Base-by-base conservation (phyloP, 352 stramenopile genomes). In the Globisporangium nodosum region DNA sequence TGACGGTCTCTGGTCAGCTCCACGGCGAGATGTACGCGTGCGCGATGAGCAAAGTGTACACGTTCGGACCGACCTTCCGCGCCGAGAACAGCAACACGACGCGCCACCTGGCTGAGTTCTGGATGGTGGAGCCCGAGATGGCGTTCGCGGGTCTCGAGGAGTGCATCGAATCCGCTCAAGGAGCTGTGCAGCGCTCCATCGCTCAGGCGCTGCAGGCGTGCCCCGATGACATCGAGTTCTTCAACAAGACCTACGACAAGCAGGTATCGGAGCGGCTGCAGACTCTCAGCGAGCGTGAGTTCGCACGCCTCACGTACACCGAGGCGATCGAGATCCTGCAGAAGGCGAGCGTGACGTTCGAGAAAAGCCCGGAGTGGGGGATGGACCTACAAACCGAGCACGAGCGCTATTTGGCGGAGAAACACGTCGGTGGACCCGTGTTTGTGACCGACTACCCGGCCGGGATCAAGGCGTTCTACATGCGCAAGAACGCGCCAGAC, bases 391-490 rank as follows among this genome's bases (percentile, higher is more conserved):
- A 98, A 45, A 99, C 96, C 9, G 96, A 99, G 69, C 96, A 99
- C 59, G 97, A 99, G 66, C 82, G 96, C 7, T 99, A 91, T 74
- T 71, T 99, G 27, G 90, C 94, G 5, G 96, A 99, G 69, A 79
- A 80, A 49, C 77, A 87, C 39, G 74, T 89, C 50, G 64, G 57
- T 27, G 81, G 76, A 0, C 78, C 81, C 2, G 93, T 98, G 8
- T 99, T 99, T 69, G 95, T 99, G 60, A 99, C 98, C 50, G 94
- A 99, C 65, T 99, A 99, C 71, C 96, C 97, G 2, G 96, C 94
- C 13, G 81, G 85, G 11, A 98, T 99, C 64, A 99, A 99, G 78
- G 94, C 97, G 7, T 99, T 99, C 68, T 99, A 99, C 81, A 99
- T 99, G 97, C 84, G 96, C 49, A 89, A 97, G 64, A 99, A 99